phyloP scores from a whole-genome alignment of 108 stramenopile genomes.

The Cylindrotheca fusiformis region DNA sequence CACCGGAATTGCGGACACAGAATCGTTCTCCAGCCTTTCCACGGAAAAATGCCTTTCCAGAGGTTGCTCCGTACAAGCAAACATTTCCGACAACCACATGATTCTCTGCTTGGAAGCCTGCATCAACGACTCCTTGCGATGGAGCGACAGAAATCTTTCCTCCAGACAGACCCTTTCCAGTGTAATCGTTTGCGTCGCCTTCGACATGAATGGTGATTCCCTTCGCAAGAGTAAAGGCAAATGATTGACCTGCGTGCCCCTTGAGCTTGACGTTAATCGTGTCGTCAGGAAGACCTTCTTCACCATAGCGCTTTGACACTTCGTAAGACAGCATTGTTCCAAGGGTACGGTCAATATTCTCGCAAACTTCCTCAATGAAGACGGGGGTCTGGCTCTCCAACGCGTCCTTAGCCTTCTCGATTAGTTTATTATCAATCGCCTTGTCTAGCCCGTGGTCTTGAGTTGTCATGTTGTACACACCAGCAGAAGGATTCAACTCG shows the following conservation, averaged over 20 bases:
- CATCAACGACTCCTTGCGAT: slow-evolving; percentile 52
- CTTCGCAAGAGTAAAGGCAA: slow-evolving; percentile 92
- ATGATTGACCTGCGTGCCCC: slow-evolving; percentile 95
- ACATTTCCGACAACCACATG: slow-evolving; percentile 96
- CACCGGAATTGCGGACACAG: slow-evolving; percentile 97
- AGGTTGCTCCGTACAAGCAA: slow-evolving; percentile 92
- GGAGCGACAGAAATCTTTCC: slow-evolving; percentile 92
- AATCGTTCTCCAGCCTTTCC: slow-evolving; percentile 98
- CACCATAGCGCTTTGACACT: slow-evolving; percentile 87
- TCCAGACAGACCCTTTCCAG: slow-evolving; percentile 96
- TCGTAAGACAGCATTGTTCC: slow-evolving; percentile 94
- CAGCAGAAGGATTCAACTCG: slow-evolving; percentile 88
- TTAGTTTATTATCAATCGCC: slow-evolving; percentile 83
- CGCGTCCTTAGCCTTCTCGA: slow-evolving; percentile 75
- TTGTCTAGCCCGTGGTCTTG: slow-evolving; percentile 89
- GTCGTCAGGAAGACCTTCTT: slow-evolving; percentile 93
- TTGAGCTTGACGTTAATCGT: slow-evolving; percentile 90
- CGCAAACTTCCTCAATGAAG: slow-evolving; percentile 74
- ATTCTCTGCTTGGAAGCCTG: slow-evolving; percentile 86
- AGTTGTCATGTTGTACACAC: slow-evolving; percentile 67
- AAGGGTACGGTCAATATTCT: slow-evolving; percentile 93
- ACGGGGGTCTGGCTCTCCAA: slow-evolving; percentile 84
- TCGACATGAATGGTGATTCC: slow-evolving; percentile 92
- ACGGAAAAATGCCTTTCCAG: slow-evolving; percentile 95
- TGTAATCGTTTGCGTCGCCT: slow-evolving; percentile 97